These are phyloP conservation scores for Tetrahymena borealis DNA, from an alignment of 73 alveolate genomes.

Conservation along the genomic window DNA sequence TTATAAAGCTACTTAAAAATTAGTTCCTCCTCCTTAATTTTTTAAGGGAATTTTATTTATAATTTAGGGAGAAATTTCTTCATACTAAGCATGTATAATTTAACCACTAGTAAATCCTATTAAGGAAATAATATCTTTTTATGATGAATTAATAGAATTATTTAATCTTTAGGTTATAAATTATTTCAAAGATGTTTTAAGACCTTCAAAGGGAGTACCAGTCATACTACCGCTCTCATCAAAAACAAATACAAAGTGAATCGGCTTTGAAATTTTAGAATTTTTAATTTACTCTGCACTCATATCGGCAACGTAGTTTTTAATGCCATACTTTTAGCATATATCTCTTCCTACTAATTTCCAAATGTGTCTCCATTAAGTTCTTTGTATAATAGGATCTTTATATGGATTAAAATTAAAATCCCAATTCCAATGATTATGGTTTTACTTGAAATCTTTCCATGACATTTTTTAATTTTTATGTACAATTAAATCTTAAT, in stretches of 20 bases:
- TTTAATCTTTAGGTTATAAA: not conserved
- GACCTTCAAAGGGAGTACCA: not conserved
- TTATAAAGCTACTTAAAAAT: not conserved
- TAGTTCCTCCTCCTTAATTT: not conserved
- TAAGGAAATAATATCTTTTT: not conserved
- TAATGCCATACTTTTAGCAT: not conserved
- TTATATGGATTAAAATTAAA: not conserved
- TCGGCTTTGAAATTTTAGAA: not conserved
- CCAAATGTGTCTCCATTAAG: not conserved
- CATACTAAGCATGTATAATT: not conserved
- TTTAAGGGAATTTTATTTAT: not conserved
- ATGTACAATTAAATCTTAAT: not conserved
- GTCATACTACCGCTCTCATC: not conserved
- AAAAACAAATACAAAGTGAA: not conserved
- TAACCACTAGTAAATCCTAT: not conserved
- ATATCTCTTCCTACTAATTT: not conserved
- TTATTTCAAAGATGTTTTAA: not conserved
- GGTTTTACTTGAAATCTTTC: not conserved
- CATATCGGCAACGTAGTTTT: not conserved
- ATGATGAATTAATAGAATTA: no score
- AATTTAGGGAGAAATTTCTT: not conserved
- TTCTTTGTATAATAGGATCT: not conserved
- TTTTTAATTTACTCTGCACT: not conserved
- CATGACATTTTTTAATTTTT: not conserved
- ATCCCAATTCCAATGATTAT: not conserved